These are phyloP conservation scores for Pichia thaimueangensis DNA, from an alignment of 805 yeast genomes.

Conservation along the genomic window DNA sequence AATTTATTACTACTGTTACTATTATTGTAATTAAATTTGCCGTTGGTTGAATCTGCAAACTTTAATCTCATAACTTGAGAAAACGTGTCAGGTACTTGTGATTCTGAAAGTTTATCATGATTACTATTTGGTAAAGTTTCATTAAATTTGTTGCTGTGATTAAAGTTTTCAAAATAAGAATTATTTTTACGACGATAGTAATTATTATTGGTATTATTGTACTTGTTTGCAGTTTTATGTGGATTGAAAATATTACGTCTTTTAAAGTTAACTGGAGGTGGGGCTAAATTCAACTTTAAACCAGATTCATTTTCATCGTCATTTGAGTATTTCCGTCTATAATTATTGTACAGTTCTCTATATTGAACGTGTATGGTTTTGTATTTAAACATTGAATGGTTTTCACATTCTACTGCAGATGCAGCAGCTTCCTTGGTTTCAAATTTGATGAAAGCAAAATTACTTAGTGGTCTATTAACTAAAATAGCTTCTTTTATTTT, in stretches of 20 bases:
- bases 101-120: not conserved
- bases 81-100: constrained; percentile 7
- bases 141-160: constrained; percentile 5
- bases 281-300: constrained; percentile 46
- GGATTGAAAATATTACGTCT: constrained; percentile 27
- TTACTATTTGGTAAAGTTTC: not conserved
- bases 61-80: constrained; percentile 9
- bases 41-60: constrained; percentile 2
- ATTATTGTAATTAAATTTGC: constrained; percentile 3
- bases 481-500: constrained; percentile 49
- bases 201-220: not conserved
- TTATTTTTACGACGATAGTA: constrained; percentile 2
- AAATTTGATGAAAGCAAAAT: constrained; percentile 71
- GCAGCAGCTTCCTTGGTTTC: constrained; percentile 69
- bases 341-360: constrained; percentile 48
- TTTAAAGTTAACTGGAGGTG: constrained; percentile 71
- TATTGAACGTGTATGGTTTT: constrained; percentile 83
- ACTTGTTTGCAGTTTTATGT: not conserved
- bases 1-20: not conserved
- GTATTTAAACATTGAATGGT: constrained; percentile 67
- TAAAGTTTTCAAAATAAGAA: constrained; percentile 5
- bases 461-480: constrained; percentile 43
- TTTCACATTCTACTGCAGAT: constrained; percentile 78
- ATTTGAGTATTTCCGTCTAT: constrained; percentile 26
- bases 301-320: constrained; percentile 20